These are phyloP conservation scores for Clonostachys solani DNA, from an alignment of 2,329 filamentous ascomycete genomes.

Conservation along the genomic window DNA sequence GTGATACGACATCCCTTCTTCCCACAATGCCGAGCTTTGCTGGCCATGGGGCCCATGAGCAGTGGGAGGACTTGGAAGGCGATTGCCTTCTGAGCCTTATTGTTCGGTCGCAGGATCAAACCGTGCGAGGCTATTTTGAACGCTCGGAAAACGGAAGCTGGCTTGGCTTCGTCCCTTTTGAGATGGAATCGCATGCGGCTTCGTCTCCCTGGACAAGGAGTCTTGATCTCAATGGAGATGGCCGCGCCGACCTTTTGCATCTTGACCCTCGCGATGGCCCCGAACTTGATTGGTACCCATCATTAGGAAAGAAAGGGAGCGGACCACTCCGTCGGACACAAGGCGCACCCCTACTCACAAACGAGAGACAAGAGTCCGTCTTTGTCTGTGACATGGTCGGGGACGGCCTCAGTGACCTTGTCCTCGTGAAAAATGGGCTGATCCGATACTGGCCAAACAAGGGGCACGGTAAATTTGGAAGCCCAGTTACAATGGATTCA, in stretches of 20 bases:
- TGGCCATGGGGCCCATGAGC: no score
- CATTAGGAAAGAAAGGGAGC: constrained; percentile 1
- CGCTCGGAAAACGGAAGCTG: no score
- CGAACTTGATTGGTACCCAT: constrained; percentile 7
- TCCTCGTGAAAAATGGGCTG: constrained; percentile 14
- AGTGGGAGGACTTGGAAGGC: no score
- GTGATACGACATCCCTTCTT: no score
- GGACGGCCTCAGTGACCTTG: constrained; percentile 16
- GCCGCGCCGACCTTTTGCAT: constrained; percentile 12
- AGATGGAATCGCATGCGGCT: no score
- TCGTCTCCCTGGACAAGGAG: no score
- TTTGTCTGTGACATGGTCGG: constrained; percentile 17
- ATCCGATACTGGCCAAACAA: constrained; percentile 27
- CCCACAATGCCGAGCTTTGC: no score
- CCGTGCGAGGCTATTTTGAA: no score
- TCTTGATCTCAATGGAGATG: constrained; percentile 8
- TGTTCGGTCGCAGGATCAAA: no score
- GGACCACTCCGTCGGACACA: background rate
- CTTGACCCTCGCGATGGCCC: constrained; percentile 2
- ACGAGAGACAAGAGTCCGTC: constrained; percentile 5
- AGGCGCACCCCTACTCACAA: constrained; percentile 4
- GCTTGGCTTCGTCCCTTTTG: no score
- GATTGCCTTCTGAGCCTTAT: no score
- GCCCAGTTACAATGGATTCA: constrained; percentile 17
- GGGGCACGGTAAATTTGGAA: constrained; percentile 24